A percentile compares a stretch with the other conserved stretches of the same genome.
Conservation (phyloP, 139 green algal species). For the Coelastrella sp. region DNA sequence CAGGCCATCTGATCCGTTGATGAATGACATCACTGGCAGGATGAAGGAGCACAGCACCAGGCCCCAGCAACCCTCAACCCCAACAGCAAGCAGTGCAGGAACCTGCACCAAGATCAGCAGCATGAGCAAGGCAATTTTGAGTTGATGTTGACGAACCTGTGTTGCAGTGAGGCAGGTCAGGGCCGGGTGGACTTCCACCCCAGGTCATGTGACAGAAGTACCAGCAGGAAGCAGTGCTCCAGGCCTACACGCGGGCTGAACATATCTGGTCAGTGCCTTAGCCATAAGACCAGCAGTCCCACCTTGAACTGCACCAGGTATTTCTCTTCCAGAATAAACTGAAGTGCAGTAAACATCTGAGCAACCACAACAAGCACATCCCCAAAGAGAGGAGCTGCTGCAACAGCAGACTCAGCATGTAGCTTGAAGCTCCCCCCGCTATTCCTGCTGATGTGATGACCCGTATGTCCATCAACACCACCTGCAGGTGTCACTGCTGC, state of each 20-base stretch:
- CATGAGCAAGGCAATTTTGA: neutral
- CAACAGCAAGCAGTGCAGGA: slow-evolving; percentile 81
- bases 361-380: slow-evolving; percentile 80
- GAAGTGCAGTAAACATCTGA: slow-evolving; percentile 73
- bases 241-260: too few species aligned
- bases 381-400: slow-evolving; percentile 76
- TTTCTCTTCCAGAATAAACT: slow-evolving; percentile 94
- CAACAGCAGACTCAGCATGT: slow-evolving; percentile 8
- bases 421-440: neutral
- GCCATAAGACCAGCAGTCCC: too few species aligned
- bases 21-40: slow-evolving; percentile 69
- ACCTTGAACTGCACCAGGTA: slow-evolving; percentile 75
- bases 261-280: too few species aligned
- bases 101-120: slow-evolving; percentile 33
- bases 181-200: too few species aligned
- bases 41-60: slow-evolving; percentile 67
- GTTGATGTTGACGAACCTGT: neutral
- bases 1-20: slow-evolving; percentile 62
- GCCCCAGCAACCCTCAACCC: slow-evolving; percentile 85
- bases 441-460: neutral
- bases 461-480: too few species aligned
- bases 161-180: neutral
- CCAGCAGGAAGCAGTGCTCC: too few species aligned
- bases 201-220: too few species aligned
- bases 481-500: slow-evolving; percentile 4